phyloP scores from a whole-genome alignment of 164 flowering plant species.

The Paratinospora sagittata region DNA sequence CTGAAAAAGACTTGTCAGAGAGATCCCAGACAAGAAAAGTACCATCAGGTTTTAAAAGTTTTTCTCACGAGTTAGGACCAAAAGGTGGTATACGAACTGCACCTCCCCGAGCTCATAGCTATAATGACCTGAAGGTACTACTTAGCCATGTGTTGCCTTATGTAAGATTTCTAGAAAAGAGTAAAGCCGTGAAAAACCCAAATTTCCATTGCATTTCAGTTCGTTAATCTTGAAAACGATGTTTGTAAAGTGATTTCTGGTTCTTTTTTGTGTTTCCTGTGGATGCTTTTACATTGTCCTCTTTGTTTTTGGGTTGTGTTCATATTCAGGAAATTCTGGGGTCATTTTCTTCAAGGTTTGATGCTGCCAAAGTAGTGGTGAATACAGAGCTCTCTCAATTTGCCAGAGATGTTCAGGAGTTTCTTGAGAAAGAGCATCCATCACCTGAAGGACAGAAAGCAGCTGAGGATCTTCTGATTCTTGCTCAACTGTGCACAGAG shows the following conservation, averaged over 20 bases:
- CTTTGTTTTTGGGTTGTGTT: conserved; percentile 8
- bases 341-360: conserved; percentile 53
- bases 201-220: neutral
- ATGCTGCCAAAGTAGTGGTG: conserved; percentile 28
- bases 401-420: conserved; percentile 39
- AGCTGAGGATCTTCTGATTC: conserved; percentile 41
- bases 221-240: neutral
- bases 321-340: conserved; percentile 55
- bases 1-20: conserved; percentile 26
- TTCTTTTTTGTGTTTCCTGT: neutral
- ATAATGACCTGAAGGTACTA: conserved; percentile 58
- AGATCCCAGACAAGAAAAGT: conserved; percentile 20
- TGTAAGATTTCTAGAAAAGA: neutral
- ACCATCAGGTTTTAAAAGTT: conserved; percentile 52
- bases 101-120: conserved; percentile 57
- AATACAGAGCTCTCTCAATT: conserved; percentile 42
- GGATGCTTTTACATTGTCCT: neutral
- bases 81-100: conserved; percentile 46
- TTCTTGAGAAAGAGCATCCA: conserved; percentile 28
- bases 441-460: conserved; percentile 26
- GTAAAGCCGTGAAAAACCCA: neutral
- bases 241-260: neutral
- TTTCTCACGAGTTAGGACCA: conserved; percentile 72
- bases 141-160: neutral
- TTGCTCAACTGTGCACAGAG: conserved; percentile 41